These are phyloP conservation scores for Elsinoe fawcettii DNA, from an alignment of 2,329 filamentous ascomycete genomes.

Conservation along the genomic window DNA sequence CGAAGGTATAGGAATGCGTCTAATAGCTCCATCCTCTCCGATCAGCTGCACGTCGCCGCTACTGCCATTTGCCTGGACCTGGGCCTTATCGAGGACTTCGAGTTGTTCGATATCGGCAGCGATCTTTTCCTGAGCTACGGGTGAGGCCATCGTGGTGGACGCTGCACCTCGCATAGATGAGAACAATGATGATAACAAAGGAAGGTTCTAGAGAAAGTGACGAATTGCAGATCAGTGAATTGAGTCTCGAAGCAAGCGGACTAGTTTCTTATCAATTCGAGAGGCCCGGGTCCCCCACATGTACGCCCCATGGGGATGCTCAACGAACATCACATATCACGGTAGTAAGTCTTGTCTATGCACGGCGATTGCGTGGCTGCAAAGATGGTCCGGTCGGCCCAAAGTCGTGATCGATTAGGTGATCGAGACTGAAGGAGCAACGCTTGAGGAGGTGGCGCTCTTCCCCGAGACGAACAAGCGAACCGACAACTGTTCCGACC, in stretches of 20 bases:
- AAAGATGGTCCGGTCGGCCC: not conserved
- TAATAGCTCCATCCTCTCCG: slow-evolving; percentile 19
- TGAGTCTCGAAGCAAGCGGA: not conserved
- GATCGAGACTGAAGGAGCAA: too few relatives aligned
- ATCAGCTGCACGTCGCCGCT: slow-evolving; percentile 21
- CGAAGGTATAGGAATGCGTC: slow-evolving; percentile 22
- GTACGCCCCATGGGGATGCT: not conserved
- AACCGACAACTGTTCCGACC: not conserved
- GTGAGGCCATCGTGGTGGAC: not conserved
- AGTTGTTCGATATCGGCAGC: slow-evolving; percentile 19
- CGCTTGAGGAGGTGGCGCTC: not conserved
- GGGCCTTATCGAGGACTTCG: slow-evolving; percentile 5
- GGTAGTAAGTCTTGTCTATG: not conserved
- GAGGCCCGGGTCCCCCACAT: slow-evolving; percentile 2
- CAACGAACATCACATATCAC: not conserved
- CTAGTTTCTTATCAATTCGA: not conserved
- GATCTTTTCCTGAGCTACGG: slow-evolving; percentile 14
- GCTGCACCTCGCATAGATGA: not conserved
- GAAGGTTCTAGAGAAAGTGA: too few relatives aligned
- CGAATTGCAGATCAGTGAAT: not conserved
- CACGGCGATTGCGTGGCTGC: not conserved
- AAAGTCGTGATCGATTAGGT: too few relatives aligned
- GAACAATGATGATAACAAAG: not conserved
- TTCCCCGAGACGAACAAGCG: not conserved
- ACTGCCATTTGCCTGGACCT: not conserved